phyloP scores from a whole-genome alignment of 768 basidiomycete genomes.

The Pholiota conissans region DNA sequence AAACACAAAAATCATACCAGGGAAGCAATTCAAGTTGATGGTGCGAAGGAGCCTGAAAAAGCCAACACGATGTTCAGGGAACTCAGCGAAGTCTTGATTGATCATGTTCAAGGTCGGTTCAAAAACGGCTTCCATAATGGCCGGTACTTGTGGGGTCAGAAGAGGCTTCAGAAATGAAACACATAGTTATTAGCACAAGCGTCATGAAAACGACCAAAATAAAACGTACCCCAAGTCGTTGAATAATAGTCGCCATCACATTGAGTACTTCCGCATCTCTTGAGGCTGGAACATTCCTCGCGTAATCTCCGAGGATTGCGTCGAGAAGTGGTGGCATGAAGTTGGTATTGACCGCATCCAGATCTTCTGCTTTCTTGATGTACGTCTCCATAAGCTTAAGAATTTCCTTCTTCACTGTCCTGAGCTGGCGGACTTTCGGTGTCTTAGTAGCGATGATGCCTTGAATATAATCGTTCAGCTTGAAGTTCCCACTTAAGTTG shows the following conservation, averaged over 20 bases:
- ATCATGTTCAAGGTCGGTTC: conserved; percentile 98
- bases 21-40: conserved; percentile 94
- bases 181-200: not conserved
- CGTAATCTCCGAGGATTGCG: conserved; percentile 97
- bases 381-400: conserved; percentile 97
- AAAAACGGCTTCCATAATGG: conserved; percentile 95
- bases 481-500: not conserved
- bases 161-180: conserved; percentile 55
- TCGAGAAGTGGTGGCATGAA: conserved; percentile 95
- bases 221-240: conserved; percentile 77
- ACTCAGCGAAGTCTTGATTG: conserved; percentile 99
- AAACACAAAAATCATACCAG: conserved; percentile 52
- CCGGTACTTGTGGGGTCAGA: conserved; percentile 90
- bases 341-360: conserved; percentile 87
- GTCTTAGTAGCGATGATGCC: conserved; percentile 94
- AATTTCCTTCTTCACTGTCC: conserved; percentile 99
- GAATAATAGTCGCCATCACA: conserved; percentile 94
- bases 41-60: conserved; percentile 95
- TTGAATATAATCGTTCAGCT: conserved; percentile 28
- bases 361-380: conserved; percentile 94
- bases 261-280: conserved; percentile 97
- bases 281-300: conserved; percentile 88
- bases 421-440: conserved; percentile 89
- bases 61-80: conserved; percentile 94
- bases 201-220: not conserved